Base-by-base conservation (phyloP, 345 rosid species). In the Xanthoceras sorbifolium region DNA sequence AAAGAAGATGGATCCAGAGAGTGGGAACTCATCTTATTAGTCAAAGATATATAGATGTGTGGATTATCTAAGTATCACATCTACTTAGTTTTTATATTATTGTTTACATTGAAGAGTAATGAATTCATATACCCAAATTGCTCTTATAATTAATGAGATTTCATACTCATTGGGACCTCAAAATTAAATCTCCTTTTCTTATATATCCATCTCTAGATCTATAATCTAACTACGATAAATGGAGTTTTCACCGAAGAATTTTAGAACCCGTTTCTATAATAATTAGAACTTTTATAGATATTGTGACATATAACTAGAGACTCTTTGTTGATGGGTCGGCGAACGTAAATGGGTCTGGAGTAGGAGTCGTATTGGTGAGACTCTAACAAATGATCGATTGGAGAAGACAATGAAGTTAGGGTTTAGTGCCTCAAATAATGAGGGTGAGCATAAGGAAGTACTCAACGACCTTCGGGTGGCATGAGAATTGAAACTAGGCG, bases 91-190 rank as follows among this genome's bases (percentile, higher is more conserved):
- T 1, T 20, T 20, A 10, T 48, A 10, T 48, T 48, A 7, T 54
- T n/a, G 25, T 54, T 18, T n/a, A 52, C 17, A n/a, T 5, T 54
- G 8, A 54, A 22, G 26, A 62, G 22, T 73, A 20, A 73, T 36
- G 74, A 72, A 59, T 59, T 72, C 25, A 25, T 59, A 34, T 48
- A 69, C 60, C 67, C 48, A 71, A 60, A 67, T 25, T 60, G 38
- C 57, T 60, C 38, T 17, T 60, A 60, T 26, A 59, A 59, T 72
- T 36, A 72, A 72, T 72, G 54, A 23, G 36, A 38, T 25, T 59
- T 72, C 66, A 15, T 14, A 23, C 26, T 57, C 36, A 17, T 72
- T 14, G 75, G 66, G 75, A 72, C 75, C 66, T 72, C 75, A 36
- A 17, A 12, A 55, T 55, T 22, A 55, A 20, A 20, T 55, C 11